These are phyloP conservation scores for Macrocybe gigantea DNA, from an alignment of 768 basidiomycete species.

Conservation along the genomic window DNA sequence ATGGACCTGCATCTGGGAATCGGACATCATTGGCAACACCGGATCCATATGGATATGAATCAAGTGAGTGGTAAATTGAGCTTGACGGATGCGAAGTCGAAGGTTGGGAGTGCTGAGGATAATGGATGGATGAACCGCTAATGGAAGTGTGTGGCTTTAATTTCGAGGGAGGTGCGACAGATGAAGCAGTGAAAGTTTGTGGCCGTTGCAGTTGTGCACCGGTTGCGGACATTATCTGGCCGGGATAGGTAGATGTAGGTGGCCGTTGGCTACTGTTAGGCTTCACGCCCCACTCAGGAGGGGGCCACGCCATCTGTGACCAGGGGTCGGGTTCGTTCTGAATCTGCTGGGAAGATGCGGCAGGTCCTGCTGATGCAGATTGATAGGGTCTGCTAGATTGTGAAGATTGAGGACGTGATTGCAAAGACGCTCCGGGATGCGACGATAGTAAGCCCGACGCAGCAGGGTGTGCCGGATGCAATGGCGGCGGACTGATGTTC, in stretches of 20 bases:
- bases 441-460: slow-evolving; percentile 6
- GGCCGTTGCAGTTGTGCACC: slow-evolving; percentile 29
- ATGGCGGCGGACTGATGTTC: slow-evolving; percentile 23
- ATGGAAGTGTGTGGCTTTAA: slow-evolving; percentile 20
- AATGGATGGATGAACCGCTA: slow-evolving; percentile 1
- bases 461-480: slow-evolving; percentile 27
- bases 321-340: slow-evolving; percentile 11
- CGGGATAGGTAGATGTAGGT: slow-evolving; percentile 6
- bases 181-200: slow-evolving; percentile 20
- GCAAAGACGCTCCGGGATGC: slow-evolving; percentile 2
- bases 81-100: no score
- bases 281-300: slow-evolving; percentile 31
- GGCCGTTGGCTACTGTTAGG: slow-evolving; percentile 10
- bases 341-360: background rate
- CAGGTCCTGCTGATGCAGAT: slow-evolving; percentile 4
- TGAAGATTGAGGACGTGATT: slow-evolving; percentile 9
- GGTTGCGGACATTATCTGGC: slow-evolving; percentile 9
- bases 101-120: background rate
- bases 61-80: slow-evolving; percentile 1
- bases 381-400: slow-evolving; percentile 1
- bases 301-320: slow-evolving; percentile 35
- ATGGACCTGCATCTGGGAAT: slow-evolving; percentile 2
- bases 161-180: slow-evolving; percentile 9
- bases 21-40: background rate
- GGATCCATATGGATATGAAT: slow-evolving; percentile 14